phyloP scores from a whole-genome alignment of 1,284 basidiomycete species.

The Ceratobasidium sp. region DNA sequence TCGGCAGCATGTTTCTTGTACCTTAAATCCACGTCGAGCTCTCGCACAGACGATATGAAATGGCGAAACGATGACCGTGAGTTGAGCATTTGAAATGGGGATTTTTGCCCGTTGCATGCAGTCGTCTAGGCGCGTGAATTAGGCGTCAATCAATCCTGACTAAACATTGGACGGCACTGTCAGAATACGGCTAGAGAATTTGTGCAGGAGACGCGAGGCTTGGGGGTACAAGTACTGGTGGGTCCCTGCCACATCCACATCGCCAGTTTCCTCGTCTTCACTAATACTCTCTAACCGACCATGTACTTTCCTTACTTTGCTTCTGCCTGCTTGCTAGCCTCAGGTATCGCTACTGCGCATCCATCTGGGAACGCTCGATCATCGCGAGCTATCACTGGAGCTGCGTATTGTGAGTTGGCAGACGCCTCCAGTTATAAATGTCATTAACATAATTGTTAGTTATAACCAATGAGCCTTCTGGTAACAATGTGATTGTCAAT shows the following conservation, averaged over 20 bases:
- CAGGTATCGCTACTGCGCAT: not conserved
- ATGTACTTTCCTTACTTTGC: not conserved
- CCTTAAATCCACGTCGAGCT: no score
- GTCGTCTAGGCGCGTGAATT: no score
- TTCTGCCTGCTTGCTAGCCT: not conserved
- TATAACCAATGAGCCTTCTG: slow-evolving; percentile 53
- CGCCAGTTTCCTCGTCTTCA: not conserved
- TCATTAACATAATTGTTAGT: slow-evolving; percentile 47
- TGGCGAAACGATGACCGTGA: no score
- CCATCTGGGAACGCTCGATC: not conserved
- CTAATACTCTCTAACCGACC: not conserved
- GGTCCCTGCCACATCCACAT: not conserved
- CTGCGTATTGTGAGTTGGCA: slow-evolving; percentile 40
- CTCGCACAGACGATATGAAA: no score
- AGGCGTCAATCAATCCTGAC: no score
- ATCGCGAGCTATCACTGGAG: slow-evolving; percentile 14
- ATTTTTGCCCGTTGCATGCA: no score
- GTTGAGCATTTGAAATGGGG: no score
- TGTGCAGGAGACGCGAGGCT: no score
- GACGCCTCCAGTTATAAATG: slow-evolving; percentile 16
- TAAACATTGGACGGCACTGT: no score
- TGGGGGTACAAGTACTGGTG: not conserved
- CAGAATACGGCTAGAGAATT: no score
- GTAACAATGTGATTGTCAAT: slow-evolving; percentile 52
- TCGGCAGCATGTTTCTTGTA: no score